phyloP scores from a whole-genome alignment of 1,139 yeast genomes.

The Eremothecium coryli region DNA sequence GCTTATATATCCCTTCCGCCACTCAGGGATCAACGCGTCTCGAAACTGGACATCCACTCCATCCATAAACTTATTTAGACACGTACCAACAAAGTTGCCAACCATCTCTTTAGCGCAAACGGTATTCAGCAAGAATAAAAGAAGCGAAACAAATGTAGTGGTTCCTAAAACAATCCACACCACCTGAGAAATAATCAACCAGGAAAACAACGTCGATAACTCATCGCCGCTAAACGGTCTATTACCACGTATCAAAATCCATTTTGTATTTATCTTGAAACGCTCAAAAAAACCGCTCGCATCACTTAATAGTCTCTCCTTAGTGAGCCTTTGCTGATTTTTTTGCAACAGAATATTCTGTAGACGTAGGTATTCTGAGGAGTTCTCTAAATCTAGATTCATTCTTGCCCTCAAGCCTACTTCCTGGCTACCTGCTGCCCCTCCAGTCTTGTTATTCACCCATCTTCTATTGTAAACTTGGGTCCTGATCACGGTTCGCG shows the following conservation, averaged over 20 bases:
- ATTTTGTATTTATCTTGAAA: constrained; percentile 43
- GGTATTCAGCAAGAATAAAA: constrained; percentile 40
- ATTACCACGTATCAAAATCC: constrained; percentile 46
- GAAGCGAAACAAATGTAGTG: constrained; percentile 50
- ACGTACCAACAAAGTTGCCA: constrained; percentile 30
- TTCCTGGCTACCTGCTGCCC: not conserved
- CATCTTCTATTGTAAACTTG: no score
- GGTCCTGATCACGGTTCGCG: no score
- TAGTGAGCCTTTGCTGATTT: constrained; percentile 22
- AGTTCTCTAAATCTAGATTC: constrained; percentile 12
- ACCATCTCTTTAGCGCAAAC: constrained; percentile 35
- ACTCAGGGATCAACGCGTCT: constrained; percentile 41
- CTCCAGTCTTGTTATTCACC: no score
- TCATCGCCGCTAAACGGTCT: constrained; percentile 45
- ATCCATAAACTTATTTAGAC: constrained; percentile 29
- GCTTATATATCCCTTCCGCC: constrained; percentile 50
- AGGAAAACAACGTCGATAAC: constrained; percentile 45
- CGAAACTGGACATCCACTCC: constrained; percentile 34
- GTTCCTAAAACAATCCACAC: constrained; percentile 58
- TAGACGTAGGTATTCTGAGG: constrained; percentile 19
- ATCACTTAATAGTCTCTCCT: constrained; percentile 36
- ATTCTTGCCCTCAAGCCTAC: constrained; percentile 7
- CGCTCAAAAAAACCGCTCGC: constrained; percentile 39
- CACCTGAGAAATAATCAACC: constrained; percentile 28
- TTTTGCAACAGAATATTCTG: constrained; percentile 23